These are phyloP conservation scores for Umbelopsis sp. DNA, from an alignment of 192 early-diverging fungal species.

Conservation along the genomic window DNA sequence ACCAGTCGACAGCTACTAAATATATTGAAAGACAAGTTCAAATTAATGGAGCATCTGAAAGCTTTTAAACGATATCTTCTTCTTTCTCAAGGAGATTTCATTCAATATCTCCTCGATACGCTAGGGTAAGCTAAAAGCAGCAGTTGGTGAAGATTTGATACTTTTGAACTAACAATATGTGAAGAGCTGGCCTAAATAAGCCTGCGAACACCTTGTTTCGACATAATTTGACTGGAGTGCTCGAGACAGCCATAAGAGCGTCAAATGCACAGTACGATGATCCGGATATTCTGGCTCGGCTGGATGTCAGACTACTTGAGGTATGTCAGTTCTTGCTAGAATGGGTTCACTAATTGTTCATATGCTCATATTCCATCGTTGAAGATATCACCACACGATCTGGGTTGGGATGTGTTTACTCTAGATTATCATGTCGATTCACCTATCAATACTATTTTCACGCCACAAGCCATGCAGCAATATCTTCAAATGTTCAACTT, in stretches of 20 bases:
- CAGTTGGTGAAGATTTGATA: neutral
- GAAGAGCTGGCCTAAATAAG: constrained; percentile 60
- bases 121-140: constrained; percentile 60
- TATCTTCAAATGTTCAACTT: constrained; percentile 89
- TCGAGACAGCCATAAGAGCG: constrained; percentile 83
- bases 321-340: constrained; percentile 37
- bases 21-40: constrained; percentile 77
- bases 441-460: constrained; percentile 87
- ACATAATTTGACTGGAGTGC: constrained; percentile 84
- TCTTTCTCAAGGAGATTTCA: constrained; percentile 94
- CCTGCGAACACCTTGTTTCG: constrained; percentile 76
- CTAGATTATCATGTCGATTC: constrained; percentile 82
- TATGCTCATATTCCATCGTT: constrained; percentile 14
- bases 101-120: constrained; percentile 84
- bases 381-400: constrained; percentile 60
- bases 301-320: constrained; percentile 81
- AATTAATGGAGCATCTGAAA: constrained; percentile 81
- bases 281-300: constrained; percentile 70
- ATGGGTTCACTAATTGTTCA: neutral
- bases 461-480: constrained; percentile 68
- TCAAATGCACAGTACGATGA: constrained; percentile 90
- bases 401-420: constrained; percentile 94
- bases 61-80: constrained; percentile 90
- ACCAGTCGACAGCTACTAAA: constrained; percentile 81
- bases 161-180: neutral